phyloP scores from a whole-genome alignment of 306 rosid genomes.

The Mimosa pudica region DNA sequence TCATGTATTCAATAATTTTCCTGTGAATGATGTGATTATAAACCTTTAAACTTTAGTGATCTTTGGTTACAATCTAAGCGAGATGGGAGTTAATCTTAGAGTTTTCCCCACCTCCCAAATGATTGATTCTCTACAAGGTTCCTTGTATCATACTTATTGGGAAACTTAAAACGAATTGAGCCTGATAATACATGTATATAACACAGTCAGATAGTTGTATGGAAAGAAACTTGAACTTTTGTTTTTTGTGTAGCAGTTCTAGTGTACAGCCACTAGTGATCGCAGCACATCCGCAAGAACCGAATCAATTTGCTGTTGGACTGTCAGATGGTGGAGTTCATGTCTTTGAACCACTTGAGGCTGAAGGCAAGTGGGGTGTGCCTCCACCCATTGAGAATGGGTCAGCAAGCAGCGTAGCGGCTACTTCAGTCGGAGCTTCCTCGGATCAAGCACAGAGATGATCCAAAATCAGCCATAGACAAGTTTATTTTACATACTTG shows the following conservation, averaged over 20 bases:
- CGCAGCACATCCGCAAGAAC: constrained; percentile 97
- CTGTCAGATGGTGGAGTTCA: constrained; percentile 90
- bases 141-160: too few species aligned
- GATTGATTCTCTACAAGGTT: neutral
- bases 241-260: constrained; percentile 53
- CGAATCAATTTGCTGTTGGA: constrained; percentile 90
- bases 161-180: too few species aligned
- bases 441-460: constrained; percentile 87
- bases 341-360: constrained; percentile 91
- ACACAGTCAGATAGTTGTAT: too few species aligned
- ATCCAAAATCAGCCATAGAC: constrained; percentile 56
- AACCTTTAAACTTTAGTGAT: neutral
- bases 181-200: too few species aligned
- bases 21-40: neutral
- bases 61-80: neutral
- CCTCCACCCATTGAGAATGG: constrained; percentile 92
- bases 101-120: neutral
- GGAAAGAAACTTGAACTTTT: neutral
- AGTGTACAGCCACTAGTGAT: constrained; percentile 81
- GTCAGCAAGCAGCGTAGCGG: constrained; percentile 68
- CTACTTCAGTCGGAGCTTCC: constrained; percentile 71
- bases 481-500: constrained; percentile 74
- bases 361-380: constrained; percentile 97
- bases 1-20: neutral
- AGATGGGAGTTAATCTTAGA: too few species aligned